A percentile compares a stretch with the other conserved stretches of the same genome.
These are phyloP conservation scores for Vitis hybrid DNA, from an alignment of 177 flowering plant genomes.

Conservation along the genomic window DNA sequence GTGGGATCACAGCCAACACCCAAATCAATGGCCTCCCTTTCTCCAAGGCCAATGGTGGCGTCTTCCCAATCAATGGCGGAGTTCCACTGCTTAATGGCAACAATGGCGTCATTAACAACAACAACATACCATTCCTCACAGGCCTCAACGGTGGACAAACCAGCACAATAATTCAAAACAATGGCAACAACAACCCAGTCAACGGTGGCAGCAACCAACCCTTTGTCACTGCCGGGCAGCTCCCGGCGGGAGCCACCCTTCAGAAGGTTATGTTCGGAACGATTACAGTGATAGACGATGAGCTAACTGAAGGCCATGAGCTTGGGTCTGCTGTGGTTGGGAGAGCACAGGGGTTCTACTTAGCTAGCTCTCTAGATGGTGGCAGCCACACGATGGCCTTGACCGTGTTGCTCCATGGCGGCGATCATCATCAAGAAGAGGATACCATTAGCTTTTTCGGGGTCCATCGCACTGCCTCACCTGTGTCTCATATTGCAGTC, in stretches of 20 bases:
- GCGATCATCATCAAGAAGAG: slow-evolving; percentile 22
- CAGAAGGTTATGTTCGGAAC: slow-evolving; percentile 55
- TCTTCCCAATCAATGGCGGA: slow-evolving; percentile 60
- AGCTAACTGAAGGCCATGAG: slow-evolving; percentile 54
- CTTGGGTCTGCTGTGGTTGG: slow-evolving; percentile 49
- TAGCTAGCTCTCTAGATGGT: slow-evolving; percentile 58
- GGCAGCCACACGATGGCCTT: slow-evolving; percentile 50
- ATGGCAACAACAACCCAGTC: slow-evolving; percentile 45
- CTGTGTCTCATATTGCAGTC: slow-evolving; percentile 42
- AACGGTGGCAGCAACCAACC: slow-evolving; percentile 43
- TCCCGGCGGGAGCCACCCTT: slow-evolving; percentile 37
- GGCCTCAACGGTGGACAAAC: slow-evolving; percentile 50
- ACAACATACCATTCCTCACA: slow-evolving; percentile 52
- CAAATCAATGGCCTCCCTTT: slow-evolving; percentile 63
- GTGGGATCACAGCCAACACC: slow-evolving; percentile 61
- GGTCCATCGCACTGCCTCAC: slow-evolving; percentile 46
- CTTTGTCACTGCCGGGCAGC: slow-evolving; percentile 61
- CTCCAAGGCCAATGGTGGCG: slow-evolving; percentile 58
- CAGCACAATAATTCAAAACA: slow-evolving; percentile 48
- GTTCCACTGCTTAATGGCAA: slow-evolving; percentile 43
- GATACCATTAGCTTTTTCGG: slow-evolving; percentile 57
- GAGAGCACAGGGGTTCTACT: slow-evolving; percentile 56
- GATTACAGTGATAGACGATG: slow-evolving; percentile 50
- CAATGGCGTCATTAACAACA: slow-evolving; percentile 52
- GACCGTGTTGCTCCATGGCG: slow-evolving; percentile 36